Conservation (phyloP, 2,329 filamentous ascomycete species). For the Microcyclospora tardicrescens region DNA sequence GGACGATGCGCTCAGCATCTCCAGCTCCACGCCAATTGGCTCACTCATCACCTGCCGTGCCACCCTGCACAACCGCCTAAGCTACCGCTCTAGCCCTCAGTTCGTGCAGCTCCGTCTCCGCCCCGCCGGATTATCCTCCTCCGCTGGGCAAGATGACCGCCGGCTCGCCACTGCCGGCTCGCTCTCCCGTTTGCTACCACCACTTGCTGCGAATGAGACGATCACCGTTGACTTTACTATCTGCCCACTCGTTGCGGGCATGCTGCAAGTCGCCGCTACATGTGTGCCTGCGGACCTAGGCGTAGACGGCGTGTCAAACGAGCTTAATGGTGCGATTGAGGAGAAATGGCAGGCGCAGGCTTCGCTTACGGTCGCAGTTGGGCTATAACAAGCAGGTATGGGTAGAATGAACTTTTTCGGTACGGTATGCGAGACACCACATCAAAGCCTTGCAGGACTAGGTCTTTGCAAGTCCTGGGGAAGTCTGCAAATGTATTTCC, state of each 20-base stretch:
- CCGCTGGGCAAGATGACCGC: background rate
- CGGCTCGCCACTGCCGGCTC: conserved; percentile 2
- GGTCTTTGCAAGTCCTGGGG: too few relatives aligned
- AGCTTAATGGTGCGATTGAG: too few relatives aligned
- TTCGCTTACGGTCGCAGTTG: too few relatives aligned
- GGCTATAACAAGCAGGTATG: too few relatives aligned
- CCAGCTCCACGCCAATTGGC: background rate
- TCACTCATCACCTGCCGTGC: conserved; percentile 4
- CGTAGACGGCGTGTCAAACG: too few relatives aligned
- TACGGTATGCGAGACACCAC: too few relatives aligned
- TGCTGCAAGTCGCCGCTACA: conserved; percentile 1
- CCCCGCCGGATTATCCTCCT: background rate
- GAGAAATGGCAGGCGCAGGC: too few relatives aligned
- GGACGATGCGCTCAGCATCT: background rate
- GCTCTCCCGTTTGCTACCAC: conserved; percentile 2
- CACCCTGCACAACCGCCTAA: conserved; percentile 2
- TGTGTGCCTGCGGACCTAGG: too few relatives aligned
- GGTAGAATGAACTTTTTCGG: too few relatives aligned
- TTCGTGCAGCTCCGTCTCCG: conserved; percentile 1
- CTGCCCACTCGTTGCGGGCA: conserved; percentile 5
- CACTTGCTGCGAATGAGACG: conserved; percentile 1
- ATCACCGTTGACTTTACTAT: conserved; percentile 5
- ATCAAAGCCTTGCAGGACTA: too few relatives aligned
- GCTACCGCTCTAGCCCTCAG: background rate
- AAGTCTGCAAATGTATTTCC: too few relatives aligned